phyloP scores from a whole-genome alignment of 352 stramenopile species.

The Pythium folliculosum region DNA sequence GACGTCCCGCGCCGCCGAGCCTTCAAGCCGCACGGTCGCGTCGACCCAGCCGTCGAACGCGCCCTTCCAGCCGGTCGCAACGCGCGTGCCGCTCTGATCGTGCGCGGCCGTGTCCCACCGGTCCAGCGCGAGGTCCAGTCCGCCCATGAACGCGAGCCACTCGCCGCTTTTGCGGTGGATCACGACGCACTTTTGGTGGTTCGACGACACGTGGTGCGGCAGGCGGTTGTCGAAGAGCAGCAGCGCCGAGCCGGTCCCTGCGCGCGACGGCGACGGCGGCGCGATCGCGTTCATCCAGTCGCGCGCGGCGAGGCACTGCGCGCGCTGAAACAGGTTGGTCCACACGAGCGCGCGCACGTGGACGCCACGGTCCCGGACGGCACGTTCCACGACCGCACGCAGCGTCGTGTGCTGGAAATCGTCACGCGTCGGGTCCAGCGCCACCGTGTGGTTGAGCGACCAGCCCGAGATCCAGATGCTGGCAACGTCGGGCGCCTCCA shows the following conservation, averaged over 20 bases:
- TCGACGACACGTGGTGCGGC: slow-evolving; percentile 27
- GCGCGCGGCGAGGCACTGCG: slow-evolving; percentile 18
- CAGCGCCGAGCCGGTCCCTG: background rate
- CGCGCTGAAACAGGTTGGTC: slow-evolving; percentile 26
- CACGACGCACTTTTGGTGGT: slow-evolving; percentile 57
- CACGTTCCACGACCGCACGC: slow-evolving; percentile 20
- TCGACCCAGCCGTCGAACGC: slow-evolving; percentile 56
- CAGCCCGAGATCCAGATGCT: slow-evolving; percentile 17
- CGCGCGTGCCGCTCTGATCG: slow-evolving; percentile 38
- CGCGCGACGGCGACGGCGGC: background rate
- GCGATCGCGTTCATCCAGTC: slow-evolving; percentile 33
- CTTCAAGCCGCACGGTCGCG: slow-evolving; percentile 43
- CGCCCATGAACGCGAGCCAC: slow-evolving; percentile 50
- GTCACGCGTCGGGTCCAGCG: background rate
- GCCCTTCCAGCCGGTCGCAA: slow-evolving; percentile 23
- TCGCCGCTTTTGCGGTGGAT: slow-evolving; percentile 19
- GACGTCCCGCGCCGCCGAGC: slow-evolving; percentile 45
- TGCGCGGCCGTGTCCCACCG: slow-evolving; percentile 62
- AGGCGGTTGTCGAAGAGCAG: slow-evolving; percentile 54
- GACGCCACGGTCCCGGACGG: slow-evolving; percentile 27
- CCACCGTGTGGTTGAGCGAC: slow-evolving; percentile 3
- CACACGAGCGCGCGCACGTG: slow-evolving; percentile 35
- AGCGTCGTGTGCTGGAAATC: slow-evolving; percentile 21
- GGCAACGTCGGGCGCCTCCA: background rate
- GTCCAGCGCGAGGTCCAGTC: slow-evolving; percentile 52